Conservation (phyloP, 345 rosid species). For the Lumnitzera littorea region DNA sequence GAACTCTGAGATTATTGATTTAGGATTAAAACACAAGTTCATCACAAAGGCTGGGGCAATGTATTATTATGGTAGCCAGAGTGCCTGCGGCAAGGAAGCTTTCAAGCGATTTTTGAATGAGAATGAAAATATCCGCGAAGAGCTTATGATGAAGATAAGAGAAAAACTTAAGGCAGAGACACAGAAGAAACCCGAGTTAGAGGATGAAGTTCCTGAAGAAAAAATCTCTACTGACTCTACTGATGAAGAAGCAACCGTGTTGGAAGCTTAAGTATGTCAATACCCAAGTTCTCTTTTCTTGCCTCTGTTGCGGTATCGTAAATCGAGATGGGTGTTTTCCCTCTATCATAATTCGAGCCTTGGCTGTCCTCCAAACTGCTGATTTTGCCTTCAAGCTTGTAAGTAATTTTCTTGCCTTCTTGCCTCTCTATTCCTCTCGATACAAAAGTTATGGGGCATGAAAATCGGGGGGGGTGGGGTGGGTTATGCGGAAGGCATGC, state of each 20-base stretch:
- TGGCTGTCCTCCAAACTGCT: too few relatives aligned
- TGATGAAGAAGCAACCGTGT: conserved; percentile 70
- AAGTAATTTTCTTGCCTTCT: too few relatives aligned
- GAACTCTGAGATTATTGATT: conserved; percentile 60
- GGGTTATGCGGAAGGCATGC: too few relatives aligned
- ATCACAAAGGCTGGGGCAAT: conserved; percentile 41
- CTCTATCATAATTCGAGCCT: too few relatives aligned
- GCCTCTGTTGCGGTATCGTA: too few relatives aligned
- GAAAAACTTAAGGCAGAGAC: conserved; percentile 42
- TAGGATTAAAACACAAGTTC: conserved; percentile 73
- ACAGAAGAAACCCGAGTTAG: conserved; percentile 14
- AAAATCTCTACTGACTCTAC: conserved; percentile 18
- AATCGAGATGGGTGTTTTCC: too few relatives aligned
- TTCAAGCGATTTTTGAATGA: conserved; percentile 45
- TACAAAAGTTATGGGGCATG: too few relatives aligned
- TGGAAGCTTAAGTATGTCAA: conserved; percentile 33
- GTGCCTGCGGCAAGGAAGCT: conserved; percentile 75
- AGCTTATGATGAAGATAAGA: conserved; percentile 49
- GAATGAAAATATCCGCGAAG: conserved; percentile 46
- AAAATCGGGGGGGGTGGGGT: too few relatives aligned
- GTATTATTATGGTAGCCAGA: conserved; percentile 37
- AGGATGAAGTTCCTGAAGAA: conserved; percentile 29
- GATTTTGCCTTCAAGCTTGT: too few relatives aligned
- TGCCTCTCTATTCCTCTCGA: too few relatives aligned
- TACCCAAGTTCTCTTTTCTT: too few relatives aligned